Base-by-base conservation (phyloP, 805 yeast genomes). In the Lachancea cidri region DNA sequence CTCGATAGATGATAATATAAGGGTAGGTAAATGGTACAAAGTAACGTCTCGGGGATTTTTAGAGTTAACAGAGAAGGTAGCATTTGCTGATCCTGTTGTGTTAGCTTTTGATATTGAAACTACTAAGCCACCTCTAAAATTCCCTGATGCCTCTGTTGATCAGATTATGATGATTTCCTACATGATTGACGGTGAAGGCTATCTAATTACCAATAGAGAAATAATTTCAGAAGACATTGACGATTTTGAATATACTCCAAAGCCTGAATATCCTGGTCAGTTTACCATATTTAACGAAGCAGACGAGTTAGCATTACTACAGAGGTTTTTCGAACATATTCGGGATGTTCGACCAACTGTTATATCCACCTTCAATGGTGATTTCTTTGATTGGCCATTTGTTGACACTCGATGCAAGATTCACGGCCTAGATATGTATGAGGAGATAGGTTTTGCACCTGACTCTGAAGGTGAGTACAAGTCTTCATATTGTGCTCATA, bases 111-210 rank as follows among this genome's bases (percentile, higher is more conserved):
- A 93, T 73, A 93, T 93, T 41, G 99, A 93, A 70, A 93, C 99
- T 1, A 87, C 97, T 11, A 93, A 93, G 60, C 87, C 94, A 9
- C 98, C 98, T 2, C 72, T 93, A 45, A 94, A 93, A 60, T 93
- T 93, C 52, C 99, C 99, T 0, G 98, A 87, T 54, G 76, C 96
- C 4, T 71, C 83, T 8, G 73, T 84, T 4, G 99, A 93, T 65
- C 94, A 86, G 62, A 76, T 93, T 31, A 93, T 93, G 97, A 94
- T 94, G 98, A 93, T 93, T 38, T 94, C 98, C 2, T 93, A 93
- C 60, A 94, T 94, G 98, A 89, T 93, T 46, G 98, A 93, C 59
- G 98, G 98, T 8, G 95, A 86, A 53, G 99, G 99, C 29, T 93
- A 69, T 58, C 68, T 93, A 30, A 94, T 93, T 45, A 93, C 98